Evolutionary conservation across 768 basidiomycete genomes (phyloP).

Genomic region (Termitomyces eurrhizus): DNA sequence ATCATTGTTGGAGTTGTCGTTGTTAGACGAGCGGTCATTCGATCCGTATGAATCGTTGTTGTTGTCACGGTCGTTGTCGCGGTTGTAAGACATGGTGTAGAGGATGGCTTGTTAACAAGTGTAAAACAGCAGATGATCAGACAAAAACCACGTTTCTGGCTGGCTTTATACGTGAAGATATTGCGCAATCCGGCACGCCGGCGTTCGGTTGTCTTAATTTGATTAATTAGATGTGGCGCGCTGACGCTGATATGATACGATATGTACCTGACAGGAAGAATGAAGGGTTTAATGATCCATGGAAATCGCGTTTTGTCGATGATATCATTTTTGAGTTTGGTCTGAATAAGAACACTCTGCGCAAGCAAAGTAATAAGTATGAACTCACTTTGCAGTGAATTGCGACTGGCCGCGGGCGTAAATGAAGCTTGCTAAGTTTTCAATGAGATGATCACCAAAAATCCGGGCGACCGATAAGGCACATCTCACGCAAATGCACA

Average conservation of each 20-base stretch:
- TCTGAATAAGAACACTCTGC: neutral
- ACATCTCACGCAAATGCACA: neutral
- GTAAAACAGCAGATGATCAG: neutral
- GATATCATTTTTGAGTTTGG: neutral
- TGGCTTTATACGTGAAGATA: neutral
- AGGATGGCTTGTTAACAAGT: neutral
- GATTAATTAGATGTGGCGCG: slow-evolving; percentile 9
- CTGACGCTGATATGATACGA: slow-evolving; percentile 5
- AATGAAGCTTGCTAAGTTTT: neutral
- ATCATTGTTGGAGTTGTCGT: slow-evolving; percentile 23
- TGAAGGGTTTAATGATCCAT: slow-evolving; percentile 2
- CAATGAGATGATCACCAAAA: too few relatives aligned
- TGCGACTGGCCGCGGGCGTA: neutral
- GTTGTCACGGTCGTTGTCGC: slow-evolving; percentile 5
- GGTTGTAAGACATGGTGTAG: neutral
- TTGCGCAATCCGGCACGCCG: neutral
- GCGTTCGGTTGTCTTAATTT: neutral
- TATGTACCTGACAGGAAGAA: slow-evolving; percentile 7
- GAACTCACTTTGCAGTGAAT: neutral
- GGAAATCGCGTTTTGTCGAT: neutral
- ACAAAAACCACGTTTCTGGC: neutral
- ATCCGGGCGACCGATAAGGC: neutral
- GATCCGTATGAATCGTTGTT: slow-evolving; percentile 23
- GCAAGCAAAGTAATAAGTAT: neutral
- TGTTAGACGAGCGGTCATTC: slow-evolving; percentile 6